These are phyloP conservation scores for Trapa incisa DNA, from an alignment of 345 rosid species.

Conservation along the genomic window DNA sequence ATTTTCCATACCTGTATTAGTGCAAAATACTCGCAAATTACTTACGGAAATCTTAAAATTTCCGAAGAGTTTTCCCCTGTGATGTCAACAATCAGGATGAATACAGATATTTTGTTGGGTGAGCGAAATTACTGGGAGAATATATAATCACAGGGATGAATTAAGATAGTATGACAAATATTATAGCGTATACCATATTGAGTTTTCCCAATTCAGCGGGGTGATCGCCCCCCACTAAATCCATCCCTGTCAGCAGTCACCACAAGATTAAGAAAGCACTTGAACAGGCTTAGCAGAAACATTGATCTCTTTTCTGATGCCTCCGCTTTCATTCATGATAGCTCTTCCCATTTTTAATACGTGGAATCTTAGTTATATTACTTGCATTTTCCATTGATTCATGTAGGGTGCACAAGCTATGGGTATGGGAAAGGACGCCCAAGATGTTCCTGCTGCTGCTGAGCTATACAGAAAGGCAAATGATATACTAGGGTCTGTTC, in stretches of 20 bases:
- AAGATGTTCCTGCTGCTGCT: slow-evolving; percentile 58
- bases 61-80: too few species aligned
- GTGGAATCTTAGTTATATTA: background rate
- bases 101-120: too few species aligned
- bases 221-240: too few species aligned
- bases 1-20: background rate
- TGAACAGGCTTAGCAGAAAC: background rate
- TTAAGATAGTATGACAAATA: too few species aligned
- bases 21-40: background rate
- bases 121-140: too few species aligned
- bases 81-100: background rate
- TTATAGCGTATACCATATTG: too few species aligned
- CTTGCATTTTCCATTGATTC: background rate
- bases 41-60: background rate
- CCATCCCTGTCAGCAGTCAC: background rate
- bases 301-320: background rate
- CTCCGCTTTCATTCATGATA: background rate
- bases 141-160: too few species aligned
- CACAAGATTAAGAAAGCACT: background rate
- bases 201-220: too few species aligned
- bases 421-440: slow-evolving; percentile 97
- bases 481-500: slow-evolving; percentile 50
- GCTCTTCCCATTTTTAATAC: background rate
- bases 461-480: slow-evolving; percentile 73
- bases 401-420: slow-evolving; percentile 88